Evolutionary conservation across 441 rosid genomes (phyloP).

Genomic region (Corymbia calophylla): DNA sequence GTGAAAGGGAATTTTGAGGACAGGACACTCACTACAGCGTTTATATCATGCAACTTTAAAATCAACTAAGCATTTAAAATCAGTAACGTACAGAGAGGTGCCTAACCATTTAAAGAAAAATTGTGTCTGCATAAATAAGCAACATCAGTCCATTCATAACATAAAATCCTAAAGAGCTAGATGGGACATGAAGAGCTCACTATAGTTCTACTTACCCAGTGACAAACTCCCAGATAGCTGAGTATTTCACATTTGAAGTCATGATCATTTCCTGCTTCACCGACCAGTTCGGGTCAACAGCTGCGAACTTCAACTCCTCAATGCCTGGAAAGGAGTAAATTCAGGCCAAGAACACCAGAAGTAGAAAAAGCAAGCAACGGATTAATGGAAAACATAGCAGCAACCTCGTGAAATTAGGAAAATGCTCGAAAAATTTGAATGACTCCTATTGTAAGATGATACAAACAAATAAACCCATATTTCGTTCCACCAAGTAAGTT

Average conservation of each 20-base stretch:
- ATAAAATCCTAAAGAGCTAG: neutral
- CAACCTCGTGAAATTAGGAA: neutral
- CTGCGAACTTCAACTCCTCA: slow-evolving; percentile 74
- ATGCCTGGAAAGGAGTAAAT: slow-evolving; percentile 31
- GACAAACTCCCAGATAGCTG: slow-evolving; percentile 43
- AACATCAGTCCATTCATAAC: neutral
- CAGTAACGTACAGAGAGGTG: neutral
- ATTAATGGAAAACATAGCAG: neutral
- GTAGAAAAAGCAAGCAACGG: neutral
- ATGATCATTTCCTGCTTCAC: slow-evolving; percentile 52
- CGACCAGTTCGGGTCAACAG: slow-evolving; percentile 61
- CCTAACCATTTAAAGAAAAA: neutral
- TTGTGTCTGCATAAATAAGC: neutral
- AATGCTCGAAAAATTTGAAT: neutral
- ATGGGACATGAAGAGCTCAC: neutral
- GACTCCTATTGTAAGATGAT: neutral
- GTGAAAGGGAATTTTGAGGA: neutral
- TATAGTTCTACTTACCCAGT: slow-evolving; percentile 37
- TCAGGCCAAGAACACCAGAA: slow-evolving; percentile 10
- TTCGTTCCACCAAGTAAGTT: neutral
- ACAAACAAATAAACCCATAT: neutral
- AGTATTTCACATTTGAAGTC: slow-evolving; percentile 60
- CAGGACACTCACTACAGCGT: neutral
- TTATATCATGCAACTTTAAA: neutral
- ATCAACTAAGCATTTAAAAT: neutral